Evolutionary conservation across 192 early-diverging fungal genomes (phyloP), one percentile per base, ranked within the genome.

Genomic region (Podila horticola): DNA sequence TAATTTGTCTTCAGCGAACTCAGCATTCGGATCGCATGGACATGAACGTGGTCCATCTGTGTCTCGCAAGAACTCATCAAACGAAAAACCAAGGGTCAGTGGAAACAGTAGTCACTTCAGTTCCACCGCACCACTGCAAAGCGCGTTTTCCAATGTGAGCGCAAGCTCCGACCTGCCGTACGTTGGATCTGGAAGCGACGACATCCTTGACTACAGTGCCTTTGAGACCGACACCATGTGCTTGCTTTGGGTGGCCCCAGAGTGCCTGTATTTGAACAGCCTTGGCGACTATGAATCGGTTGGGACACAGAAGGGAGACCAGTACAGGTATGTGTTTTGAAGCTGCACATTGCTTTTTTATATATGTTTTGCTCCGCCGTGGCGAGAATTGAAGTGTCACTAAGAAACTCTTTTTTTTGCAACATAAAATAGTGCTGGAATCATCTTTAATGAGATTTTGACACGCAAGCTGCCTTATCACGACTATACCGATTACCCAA

Each of bases 371-470:
- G 52, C 19, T 5, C 24, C 9, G 8, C 24, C 20, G 7, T 19
- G 6, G n/a, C 52, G 9, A 22, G 0, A n/a, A 22, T 6, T 17
- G 24, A 26, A 6, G 52, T 55, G 0, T 30, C 26, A 12, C 59
- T 49, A 50, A 41, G 13, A 41, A 41, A 41, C 12, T 12, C 33
- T 57, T 69, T 28, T 30, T 10, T 61, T 20, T 29, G 24, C 20
- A 45, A 33, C 48, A 45, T 33, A 17, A 52, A 52, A n/a, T 52
- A 84, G 83, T 30, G 85, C 83, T 26, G 85, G 85, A 33, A 59
- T 86, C 26, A 82, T 86, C 38, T 82, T 86, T 17, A 86, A 86
- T 45, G 85, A 86, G 67, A 84, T 86, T 13, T 48, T 86, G 60
- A 86, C 83, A 13, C 74, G 79, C 29, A 74, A 66, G 22, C 33